Percentiles rank a stretch among this genome's conserved stretches.
Conservation (phyloP, 2,329 filamentous ascomycete genomes). For the Atkinsonella hypoxylon region DNA sequence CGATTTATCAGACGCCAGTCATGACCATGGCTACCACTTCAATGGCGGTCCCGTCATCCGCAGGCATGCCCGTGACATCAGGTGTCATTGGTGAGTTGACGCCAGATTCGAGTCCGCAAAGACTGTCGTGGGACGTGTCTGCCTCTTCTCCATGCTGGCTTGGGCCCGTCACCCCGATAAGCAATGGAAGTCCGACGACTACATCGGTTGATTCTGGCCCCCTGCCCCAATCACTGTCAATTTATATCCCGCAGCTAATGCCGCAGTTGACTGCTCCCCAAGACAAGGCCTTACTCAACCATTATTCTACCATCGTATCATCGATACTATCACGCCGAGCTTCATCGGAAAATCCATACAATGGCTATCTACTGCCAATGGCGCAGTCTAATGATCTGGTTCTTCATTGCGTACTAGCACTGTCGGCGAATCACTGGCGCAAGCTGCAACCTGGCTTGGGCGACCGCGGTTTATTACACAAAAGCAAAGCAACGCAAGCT, state of each 20-base stretch:
- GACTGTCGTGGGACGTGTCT: slow-evolving; percentile 13
- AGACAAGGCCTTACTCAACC: slow-evolving; percentile 22
- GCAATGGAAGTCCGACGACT: slow-evolving; percentile 14
- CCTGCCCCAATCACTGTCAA: slow-evolving; percentile 11
- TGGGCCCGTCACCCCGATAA: slow-evolving; percentile 14
- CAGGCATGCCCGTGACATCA: slow-evolving; percentile 3
- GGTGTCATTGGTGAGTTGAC: slow-evolving; percentile 7
- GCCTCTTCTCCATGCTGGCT: slow-evolving; percentile 13
- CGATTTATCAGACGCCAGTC: slow-evolving; percentile 2
- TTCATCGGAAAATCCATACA: slow-evolving; percentile 19
- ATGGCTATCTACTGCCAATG: slow-evolving; percentile 20
- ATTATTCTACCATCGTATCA: slow-evolving; percentile 22
- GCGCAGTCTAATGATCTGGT: slow-evolving; percentile 21
- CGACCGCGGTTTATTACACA: slow-evolving; percentile 18
- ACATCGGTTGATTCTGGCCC: slow-evolving; percentile 11
- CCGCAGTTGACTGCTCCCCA: slow-evolving; percentile 18
- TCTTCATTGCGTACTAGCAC: slow-evolving; percentile 20
- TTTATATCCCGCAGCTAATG: slow-evolving; percentile 18
- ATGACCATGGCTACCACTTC: slow-evolving; percentile 6
- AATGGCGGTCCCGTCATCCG: slow-evolving; percentile 3
- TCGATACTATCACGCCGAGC: slow-evolving; percentile 20
- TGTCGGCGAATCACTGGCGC: slow-evolving; percentile 24
- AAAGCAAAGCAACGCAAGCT: slow-evolving; percentile 20
- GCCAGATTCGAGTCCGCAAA: slow-evolving; percentile 11
- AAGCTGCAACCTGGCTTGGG: slow-evolving; percentile 20